Percentiles rank a stretch among this genome's conserved stretches.
Evolutionary conservation across 2,329 filamentous ascomycete genomes (phyloP).

Genomic region (Hypoxylon rubiginosum): DNA sequence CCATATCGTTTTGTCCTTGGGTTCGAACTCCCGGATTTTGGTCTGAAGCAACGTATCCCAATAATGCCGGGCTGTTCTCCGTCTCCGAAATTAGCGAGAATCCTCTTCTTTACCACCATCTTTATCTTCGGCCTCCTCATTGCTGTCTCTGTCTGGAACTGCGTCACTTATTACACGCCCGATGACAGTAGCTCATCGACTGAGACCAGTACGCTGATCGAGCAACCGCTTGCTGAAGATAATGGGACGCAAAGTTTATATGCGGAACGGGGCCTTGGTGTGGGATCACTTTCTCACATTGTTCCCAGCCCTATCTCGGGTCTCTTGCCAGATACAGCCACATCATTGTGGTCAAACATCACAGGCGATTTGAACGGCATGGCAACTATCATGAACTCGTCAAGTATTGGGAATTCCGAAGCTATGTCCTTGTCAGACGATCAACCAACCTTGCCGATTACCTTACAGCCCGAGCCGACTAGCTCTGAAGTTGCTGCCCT

Average conservation of each 20-base stretch:
- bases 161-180: slow-evolving; percentile 14
- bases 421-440: slow-evolving; percentile 37
- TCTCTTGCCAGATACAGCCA: slow-evolving; percentile 33
- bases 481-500: slow-evolving; percentile 31
- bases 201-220: slow-evolving; percentile 7
- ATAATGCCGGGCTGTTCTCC: slow-evolving; percentile 39
- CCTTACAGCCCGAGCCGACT: slow-evolving; percentile 34
- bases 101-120: slow-evolving; percentile 35
- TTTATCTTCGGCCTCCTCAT: slow-evolving; percentile 39
- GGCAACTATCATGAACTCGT: slow-evolving; percentile 24
- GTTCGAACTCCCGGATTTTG: slow-evolving; percentile 6
- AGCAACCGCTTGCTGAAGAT: slow-evolving; percentile 1
- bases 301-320: slow-evolving; percentile 33
- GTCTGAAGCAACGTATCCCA: slow-evolving; percentile 5
- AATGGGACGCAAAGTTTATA: not conserved
- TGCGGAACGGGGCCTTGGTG: slow-evolving; percentile 37
- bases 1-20: slow-evolving; percentile 14
- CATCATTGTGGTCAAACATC: slow-evolving; percentile 35
- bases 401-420: slow-evolving; percentile 25
- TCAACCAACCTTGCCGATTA: slow-evolving; percentile 31
- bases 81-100: slow-evolving; percentile 36
- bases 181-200: slow-evolving; percentile 15
- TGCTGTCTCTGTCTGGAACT: slow-evolving; percentile 25
- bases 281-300: slow-evolving; percentile 31
- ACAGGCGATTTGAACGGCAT: slow-evolving; percentile 34